These are phyloP conservation scores for Pyrus pyrifolia DNA, from an alignment of 306 rosid genomes.

Conservation along the genomic window DNA sequence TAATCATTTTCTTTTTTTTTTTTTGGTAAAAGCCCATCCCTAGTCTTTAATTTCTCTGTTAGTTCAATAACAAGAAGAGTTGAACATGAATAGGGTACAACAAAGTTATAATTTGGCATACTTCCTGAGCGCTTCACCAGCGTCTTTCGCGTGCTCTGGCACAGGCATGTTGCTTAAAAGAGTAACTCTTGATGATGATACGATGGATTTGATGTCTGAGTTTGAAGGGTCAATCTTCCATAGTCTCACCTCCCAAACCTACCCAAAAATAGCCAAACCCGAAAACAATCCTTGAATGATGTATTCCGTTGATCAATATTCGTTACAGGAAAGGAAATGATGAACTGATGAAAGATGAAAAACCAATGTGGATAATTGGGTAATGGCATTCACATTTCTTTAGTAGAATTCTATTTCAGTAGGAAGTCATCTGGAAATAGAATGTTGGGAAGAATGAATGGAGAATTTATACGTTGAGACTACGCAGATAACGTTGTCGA, in stretches of 20 bases:
- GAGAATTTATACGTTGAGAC: background rate
- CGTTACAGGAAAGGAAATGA: background rate
- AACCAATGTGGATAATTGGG: background rate
- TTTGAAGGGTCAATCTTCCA: constrained; percentile 64
- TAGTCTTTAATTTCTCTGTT: background rate
- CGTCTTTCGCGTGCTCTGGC: constrained; percentile 59
- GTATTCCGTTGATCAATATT: background rate
- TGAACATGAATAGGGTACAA: background rate
- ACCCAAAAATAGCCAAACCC: background rate
- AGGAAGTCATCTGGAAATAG: background rate
- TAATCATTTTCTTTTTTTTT: no score
- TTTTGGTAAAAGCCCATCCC: no score
- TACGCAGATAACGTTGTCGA: background rate
- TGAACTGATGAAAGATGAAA: background rate
- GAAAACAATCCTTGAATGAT: background rate
- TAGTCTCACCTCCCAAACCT: constrained; percentile 78
- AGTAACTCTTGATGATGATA: constrained; percentile 69
- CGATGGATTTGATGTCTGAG: constrained; percentile 31
- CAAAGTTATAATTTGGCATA: constrained; percentile 9
- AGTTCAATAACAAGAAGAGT: background rate
- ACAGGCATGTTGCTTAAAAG: constrained; percentile 64
- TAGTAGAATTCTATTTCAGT: background rate
- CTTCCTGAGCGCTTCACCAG: constrained; percentile 39
- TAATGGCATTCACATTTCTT: background rate
- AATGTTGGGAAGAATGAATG: background rate